Evolutionary conservation across 352 stramenopile species (phyloP).

Genomic region (Phytopythium oedochilum): DNA sequence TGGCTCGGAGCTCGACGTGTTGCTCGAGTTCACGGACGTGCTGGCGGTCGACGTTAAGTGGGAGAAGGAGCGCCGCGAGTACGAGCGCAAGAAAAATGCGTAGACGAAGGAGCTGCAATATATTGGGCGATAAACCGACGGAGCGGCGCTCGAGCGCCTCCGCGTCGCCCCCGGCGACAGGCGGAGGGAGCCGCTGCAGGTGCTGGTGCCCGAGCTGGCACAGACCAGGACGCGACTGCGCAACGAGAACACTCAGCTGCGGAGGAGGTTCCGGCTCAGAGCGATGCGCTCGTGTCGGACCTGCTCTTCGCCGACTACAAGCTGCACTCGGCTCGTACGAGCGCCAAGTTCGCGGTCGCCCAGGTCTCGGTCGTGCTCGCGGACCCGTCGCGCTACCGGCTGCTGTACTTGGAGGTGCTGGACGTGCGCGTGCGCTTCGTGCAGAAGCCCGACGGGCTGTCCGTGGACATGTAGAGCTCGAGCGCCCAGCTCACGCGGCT

Average conservation of each 20-base stretch:
- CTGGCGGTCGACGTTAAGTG: too few relatives aligned
- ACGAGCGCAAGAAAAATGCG: too few relatives aligned
- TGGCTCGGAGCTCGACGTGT: too few relatives aligned
- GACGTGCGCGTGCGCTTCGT: background rate
- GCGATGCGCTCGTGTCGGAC: slow-evolving; percentile 12
- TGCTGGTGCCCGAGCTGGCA: background rate
- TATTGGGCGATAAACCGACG: too few relatives aligned
- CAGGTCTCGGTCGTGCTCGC: slow-evolving; percentile 5
- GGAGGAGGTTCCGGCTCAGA: slow-evolving; percentile 15
- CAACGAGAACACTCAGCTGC: slow-evolving; percentile 21
- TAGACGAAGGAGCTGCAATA: too few relatives aligned
- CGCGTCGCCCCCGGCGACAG: too few relatives aligned
- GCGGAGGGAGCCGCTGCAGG: too few relatives aligned
- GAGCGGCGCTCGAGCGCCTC: too few relatives aligned
- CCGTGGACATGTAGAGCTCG: background rate
- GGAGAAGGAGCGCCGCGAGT: too few relatives aligned
- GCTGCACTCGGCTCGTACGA: slow-evolving; percentile 21
- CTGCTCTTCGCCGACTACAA: slow-evolving; percentile 29
- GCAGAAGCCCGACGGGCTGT: background rate
- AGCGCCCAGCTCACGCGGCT: slow-evolving; percentile 17
- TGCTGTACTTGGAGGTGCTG: slow-evolving; percentile 1
- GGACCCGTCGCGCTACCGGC: background rate
- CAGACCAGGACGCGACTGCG: slow-evolving; percentile 7
- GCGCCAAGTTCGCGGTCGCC: slow-evolving; percentile 13
- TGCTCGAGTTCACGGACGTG: too few relatives aligned